Percentiles rank a stretch among this genome's conserved stretches.
These are phyloP conservation scores for Dothistroma septosporum DNA, from an alignment of 2,329 filamentous ascomycete species.

Conservation along the genomic window DNA sequence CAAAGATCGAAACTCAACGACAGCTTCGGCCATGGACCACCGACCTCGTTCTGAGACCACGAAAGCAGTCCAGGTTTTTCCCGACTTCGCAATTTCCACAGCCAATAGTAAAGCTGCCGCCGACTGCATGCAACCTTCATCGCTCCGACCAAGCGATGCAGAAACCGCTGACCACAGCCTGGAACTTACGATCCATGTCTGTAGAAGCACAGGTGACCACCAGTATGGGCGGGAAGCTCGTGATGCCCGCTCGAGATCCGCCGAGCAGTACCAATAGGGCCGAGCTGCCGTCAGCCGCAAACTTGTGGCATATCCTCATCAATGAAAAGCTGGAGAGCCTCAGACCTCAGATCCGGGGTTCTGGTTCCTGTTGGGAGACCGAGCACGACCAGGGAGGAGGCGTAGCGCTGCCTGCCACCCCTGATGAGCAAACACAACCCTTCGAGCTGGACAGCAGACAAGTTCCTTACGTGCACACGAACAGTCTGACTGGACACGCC, in stretches of 20 bases:
- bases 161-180: slow-evolving; percentile 4
- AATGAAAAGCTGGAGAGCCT: not conserved
- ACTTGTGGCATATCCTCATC: slow-evolving; percentile 28
- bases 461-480: slow-evolving; percentile 28
- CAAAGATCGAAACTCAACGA: slow-evolving; percentile 3
- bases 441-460: slow-evolving; percentile 24
- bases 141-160: slow-evolving; percentile 14
- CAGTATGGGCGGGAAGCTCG: not conserved
- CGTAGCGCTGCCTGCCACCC: not conserved
- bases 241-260: not conserved
- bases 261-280: not conserved
- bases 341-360: not conserved
- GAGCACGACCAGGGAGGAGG: slow-evolving; percentile 6
- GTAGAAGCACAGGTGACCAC: not conserved
- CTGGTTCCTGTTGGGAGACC: slow-evolving; percentile 1
- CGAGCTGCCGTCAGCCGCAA: slow-evolving; percentile 20
- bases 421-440: slow-evolving; percentile 1
- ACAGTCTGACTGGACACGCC: slow-evolving; percentile 26
- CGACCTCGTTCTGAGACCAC: slow-evolving; percentile 11
- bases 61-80: slow-evolving; percentile 31
- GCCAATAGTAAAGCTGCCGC: slow-evolving; percentile 24
- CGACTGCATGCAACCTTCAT: slow-evolving; percentile 23
- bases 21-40: slow-evolving; percentile 24
- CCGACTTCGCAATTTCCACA: slow-evolving; percentile 17
- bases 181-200: not conserved